A percentile compares a stretch with the other conserved stretches of the same genome.
These are phyloP conservation scores for Actinomortierella ambigua DNA, from an alignment of 371 early-diverging fungal genomes.

Conservation along the genomic window DNA sequence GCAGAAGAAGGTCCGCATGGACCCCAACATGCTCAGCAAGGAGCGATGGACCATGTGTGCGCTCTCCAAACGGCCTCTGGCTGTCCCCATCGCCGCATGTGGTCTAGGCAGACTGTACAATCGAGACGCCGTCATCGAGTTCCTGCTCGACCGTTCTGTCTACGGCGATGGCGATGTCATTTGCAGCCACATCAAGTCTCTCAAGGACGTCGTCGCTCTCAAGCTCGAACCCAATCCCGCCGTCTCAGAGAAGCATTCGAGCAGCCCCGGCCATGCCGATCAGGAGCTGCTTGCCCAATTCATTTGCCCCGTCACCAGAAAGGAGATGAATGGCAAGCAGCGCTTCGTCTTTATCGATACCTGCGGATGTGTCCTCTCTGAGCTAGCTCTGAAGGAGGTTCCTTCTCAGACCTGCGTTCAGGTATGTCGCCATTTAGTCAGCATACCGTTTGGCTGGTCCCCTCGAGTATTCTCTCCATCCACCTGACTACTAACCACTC, in stretches of 20 bases:
- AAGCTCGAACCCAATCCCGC: conserved; percentile 77
- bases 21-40: conserved; percentile 70
- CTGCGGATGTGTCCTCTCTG: conserved; percentile 92
- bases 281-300: conserved; percentile 65
- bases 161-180: conserved; percentile 87
- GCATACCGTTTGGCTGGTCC: background rate
- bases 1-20: conserved; percentile 72
- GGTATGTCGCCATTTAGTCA: conserved; percentile 35
- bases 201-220: conserved; percentile 81
- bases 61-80: conserved; percentile 84
- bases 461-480: background rate
- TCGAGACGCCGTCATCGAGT: conserved; percentile 86
- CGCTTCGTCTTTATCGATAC: conserved; percentile 77
- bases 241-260: conserved; percentile 48
- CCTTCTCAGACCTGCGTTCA: conserved; percentile 62
- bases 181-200: conserved; percentile 75
- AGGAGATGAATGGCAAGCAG: conserved; percentile 93
- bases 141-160: conserved; percentile 72
- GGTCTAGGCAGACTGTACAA: conserved; percentile 92
- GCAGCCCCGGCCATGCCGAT: conserved; percentile 48
- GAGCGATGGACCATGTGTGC: conserved; percentile 86
- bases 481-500: background rate
- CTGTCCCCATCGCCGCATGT: conserved; percentile 81
- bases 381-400: conserved; percentile 82
- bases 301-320: conserved; percentile 89